Percentiles rank a stretch among this genome's conserved stretches.
These are phyloP conservation scores for Penstemon newberryi DNA, from an alignment of 257 asterid species.

Conservation along the genomic window DNA sequence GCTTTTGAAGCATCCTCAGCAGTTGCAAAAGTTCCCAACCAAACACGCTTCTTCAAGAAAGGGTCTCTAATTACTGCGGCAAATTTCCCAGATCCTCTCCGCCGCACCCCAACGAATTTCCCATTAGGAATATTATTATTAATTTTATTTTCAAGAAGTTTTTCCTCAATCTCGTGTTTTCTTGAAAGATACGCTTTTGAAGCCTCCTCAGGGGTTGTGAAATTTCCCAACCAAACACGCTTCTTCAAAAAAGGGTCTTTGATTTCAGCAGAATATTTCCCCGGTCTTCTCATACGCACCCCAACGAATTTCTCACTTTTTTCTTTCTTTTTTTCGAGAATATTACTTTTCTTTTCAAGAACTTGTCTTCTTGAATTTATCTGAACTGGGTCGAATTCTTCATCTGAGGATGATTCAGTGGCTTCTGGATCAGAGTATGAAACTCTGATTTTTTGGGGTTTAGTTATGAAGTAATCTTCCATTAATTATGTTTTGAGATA, in stretches of 20 bases:
- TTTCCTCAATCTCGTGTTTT: slow-evolving; percentile 33
- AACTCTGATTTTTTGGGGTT: too few species aligned
- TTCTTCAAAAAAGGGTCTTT: slow-evolving; percentile 38
- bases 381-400: not conserved
- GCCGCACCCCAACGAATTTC: slow-evolving; percentile 34
- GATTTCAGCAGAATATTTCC: slow-evolving; percentile 40
- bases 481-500: too few species aligned
- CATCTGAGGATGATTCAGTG: too few species aligned
- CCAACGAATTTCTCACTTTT: slow-evolving; percentile 27
- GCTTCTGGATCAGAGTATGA: too few species aligned
- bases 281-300: slow-evolving; percentile 36
- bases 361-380: slow-evolving; percentile 25
- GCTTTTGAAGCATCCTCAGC: slow-evolving; percentile 48
- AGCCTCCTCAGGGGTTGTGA: slow-evolving; percentile 44
- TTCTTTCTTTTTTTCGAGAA: too few species aligned
- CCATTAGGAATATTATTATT: too few species aligned
- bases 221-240: slow-evolving; percentile 48
- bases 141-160: not conserved
- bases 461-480: too few species aligned
- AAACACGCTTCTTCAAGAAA: slow-evolving; percentile 32
- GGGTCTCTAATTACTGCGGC: slow-evolving; percentile 47
- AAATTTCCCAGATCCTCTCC: slow-evolving; percentile 38
- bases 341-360: too few species aligned
- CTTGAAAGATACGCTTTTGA: slow-evolving; percentile 32
- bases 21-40: slow-evolving; percentile 46